Base-by-base conservation (phyloP, 2,329 filamentous ascomycete species). In the Aspergillus nomiae region DNA sequence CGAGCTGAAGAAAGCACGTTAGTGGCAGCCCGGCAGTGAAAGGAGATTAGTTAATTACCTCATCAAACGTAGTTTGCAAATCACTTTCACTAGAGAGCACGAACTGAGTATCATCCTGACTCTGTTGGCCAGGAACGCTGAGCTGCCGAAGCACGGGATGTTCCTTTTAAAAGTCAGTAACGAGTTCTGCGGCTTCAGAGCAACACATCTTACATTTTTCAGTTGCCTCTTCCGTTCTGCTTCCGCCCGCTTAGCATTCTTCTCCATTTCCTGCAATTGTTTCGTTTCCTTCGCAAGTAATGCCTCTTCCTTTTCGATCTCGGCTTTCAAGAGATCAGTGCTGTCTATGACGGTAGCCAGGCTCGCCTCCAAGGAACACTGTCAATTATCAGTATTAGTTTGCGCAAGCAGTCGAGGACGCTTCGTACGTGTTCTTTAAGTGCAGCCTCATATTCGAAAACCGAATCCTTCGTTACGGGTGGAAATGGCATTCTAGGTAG, bases 401-500 rank as follows among this genome's bases (percentile, higher is more conserved):
- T n/a, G 45, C 3, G 9, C 16, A 12, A 36, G 11, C 32, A 50
- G 12, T 16, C 11, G 12, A 57, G 6, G 12, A 36, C 7, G 30
- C 43, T 57, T 66, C 77, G 54, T 70, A 80, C 78, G 70, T 80
- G 78, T 65, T 80, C 78, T 62, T 78, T 71, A 10, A 82, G 71
- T 6, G 76, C 78, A 56, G 76, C 71, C 61, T 81, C 80, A 51
- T 80, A 80, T 64, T 81, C 78, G 65, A 82, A 82, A 56, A 73
- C 74, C 0, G 74, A 73, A 48, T 80, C 78, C 59, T 79, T 79
- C 12, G 77, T 77, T 30, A 74, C 70, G 6, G 78, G 78, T 1
- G 80, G 80, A 63, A 82, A 82, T 7, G 80, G 79, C 79, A 82
- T 82, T 63, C 78, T 74, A 41, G 80, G 79, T 4, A 82, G 71